Evolutionary conservation across 768 basidiomycete genomes (phyloP).

Genomic region (Clavaria fumosa): DNA sequence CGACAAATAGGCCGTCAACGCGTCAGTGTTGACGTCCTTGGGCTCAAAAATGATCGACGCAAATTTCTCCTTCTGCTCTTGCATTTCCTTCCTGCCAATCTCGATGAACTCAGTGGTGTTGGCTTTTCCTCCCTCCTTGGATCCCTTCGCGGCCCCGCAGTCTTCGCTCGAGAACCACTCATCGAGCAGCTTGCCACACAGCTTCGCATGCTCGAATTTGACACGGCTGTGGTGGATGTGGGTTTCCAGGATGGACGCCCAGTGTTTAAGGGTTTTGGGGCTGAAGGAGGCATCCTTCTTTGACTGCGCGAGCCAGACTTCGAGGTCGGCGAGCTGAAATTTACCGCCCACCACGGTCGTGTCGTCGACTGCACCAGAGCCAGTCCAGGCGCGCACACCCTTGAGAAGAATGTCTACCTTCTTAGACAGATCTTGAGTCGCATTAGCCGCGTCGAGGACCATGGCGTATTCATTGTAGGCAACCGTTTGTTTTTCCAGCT

Average conservation of each 20-base stretch:
- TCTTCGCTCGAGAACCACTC: constrained; percentile 31
- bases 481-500: constrained; percentile 25
- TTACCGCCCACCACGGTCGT: constrained; percentile 8
- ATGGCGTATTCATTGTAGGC: constrained; percentile 22
- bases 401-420: constrained; percentile 23
- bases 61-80: constrained; percentile 26
- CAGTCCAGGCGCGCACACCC: constrained; percentile 22
- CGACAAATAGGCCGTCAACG: constrained; percentile 22
- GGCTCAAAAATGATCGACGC: constrained; percentile 27
- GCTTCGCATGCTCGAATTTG: constrained; percentile 25
- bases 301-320: constrained; percentile 26
- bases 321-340: constrained; percentile 19
- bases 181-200: constrained; percentile 28
- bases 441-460: constrained; percentile 17
- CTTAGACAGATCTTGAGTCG: constrained; percentile 12
- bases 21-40: constrained; percentile 18
- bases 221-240: constrained; percentile 23
- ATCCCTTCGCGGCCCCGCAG: constrained; percentile 16
- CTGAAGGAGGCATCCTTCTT: constrained; percentile 27
- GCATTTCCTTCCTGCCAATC: constrained; percentile 26
- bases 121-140: neutral
- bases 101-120: constrained; percentile 14
- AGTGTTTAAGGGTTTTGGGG: constrained; percentile 19
- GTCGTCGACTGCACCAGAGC: constrained; percentile 16
- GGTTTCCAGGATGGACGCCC: constrained; percentile 24